These are phyloP conservation scores for Phytophthora litchii DNA, from an alignment of 352 stramenopile species.

Conservation along the genomic window DNA sequence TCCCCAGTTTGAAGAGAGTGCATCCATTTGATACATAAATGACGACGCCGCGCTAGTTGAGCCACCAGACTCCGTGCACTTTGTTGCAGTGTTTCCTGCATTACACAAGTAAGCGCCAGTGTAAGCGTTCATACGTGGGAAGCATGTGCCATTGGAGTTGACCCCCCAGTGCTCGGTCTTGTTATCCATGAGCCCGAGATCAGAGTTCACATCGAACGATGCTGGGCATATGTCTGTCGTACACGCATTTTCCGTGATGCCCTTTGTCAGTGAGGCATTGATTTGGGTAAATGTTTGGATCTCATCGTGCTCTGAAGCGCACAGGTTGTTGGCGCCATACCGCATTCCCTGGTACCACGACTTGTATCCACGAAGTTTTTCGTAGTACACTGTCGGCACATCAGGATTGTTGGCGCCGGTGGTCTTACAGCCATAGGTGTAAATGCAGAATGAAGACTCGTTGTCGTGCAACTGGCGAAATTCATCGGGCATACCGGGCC, in stretches of 20 bases:
- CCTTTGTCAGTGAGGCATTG: slow-evolving; percentile 31
- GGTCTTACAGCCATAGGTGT: slow-evolving; percentile 27
- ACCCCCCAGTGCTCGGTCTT: slow-evolving; percentile 30
- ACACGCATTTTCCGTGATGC: slow-evolving; percentile 55
- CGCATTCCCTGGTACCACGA: slow-evolving; percentile 66
- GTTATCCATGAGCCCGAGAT: slow-evolving; percentile 36
- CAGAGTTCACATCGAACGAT: slow-evolving; percentile 52
- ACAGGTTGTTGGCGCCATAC: slow-evolving; percentile 66
- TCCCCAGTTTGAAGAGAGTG: slow-evolving; percentile 91
- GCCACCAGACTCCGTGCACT: slow-evolving; percentile 33
- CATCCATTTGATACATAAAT: slow-evolving; percentile 80
- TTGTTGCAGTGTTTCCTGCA: slow-evolving; percentile 33
- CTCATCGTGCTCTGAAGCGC: slow-evolving; percentile 13
- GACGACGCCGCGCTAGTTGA: slow-evolving; percentile 34
- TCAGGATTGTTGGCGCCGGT: slow-evolving; percentile 46
- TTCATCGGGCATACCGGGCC: slow-evolving; percentile 60
- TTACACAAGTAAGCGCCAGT: slow-evolving; percentile 56
- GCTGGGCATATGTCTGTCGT: slow-evolving; percentile 38
- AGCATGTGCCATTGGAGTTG: slow-evolving; percentile 59
- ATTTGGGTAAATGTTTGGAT: slow-evolving; percentile 29
- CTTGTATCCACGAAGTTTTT: slow-evolving; percentile 20
- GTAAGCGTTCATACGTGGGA: slow-evolving; percentile 58
- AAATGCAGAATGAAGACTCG: slow-evolving; percentile 9
- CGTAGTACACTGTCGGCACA: slow-evolving; percentile 42
- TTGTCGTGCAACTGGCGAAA: slow-evolving; percentile 41